Percentiles rank a stretch among this genome's conserved stretches.
phyloP scores from a whole-genome alignment of 139 green algal species.

The Dunaliella primolecta region DNA sequence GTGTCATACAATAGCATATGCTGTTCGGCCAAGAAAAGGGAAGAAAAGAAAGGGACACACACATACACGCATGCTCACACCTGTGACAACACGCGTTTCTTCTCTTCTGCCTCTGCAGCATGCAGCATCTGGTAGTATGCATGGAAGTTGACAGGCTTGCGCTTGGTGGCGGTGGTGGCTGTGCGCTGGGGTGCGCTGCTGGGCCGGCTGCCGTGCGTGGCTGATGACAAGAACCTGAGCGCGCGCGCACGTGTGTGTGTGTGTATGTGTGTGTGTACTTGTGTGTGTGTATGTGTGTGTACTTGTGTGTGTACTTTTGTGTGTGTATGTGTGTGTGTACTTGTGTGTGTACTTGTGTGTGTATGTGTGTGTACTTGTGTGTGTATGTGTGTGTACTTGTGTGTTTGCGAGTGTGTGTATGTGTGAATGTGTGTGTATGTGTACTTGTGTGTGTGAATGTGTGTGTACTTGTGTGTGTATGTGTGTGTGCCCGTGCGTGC shows the following conservation, averaged over 20 bases:
- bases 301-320: not conserved
- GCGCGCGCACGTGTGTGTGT: not conserved
- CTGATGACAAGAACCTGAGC: conserved; percentile 31
- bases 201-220: not conserved
- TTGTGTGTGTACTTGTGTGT: not conserved
- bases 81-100: conserved; percentile 19
- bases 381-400: not conserved
- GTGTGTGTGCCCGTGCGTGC: too few species aligned
- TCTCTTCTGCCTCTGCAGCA: conserved; percentile 32
- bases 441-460: too few species aligned
- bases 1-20: not conserved
- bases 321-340: not conserved
- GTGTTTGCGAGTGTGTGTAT: too few species aligned
- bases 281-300: not conserved
- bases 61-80: not conserved
- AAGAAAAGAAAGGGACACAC: too few species aligned
- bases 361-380: not conserved
- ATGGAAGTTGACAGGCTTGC: conserved; percentile 44
- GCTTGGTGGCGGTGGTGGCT: not conserved
- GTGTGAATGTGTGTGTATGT: too few species aligned
- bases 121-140: conserved; percentile 32
- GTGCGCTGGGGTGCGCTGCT: not conserved
- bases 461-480: too few species aligned
- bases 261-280: not conserved
- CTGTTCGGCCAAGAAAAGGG: too few species aligned